A percentile compares a stretch with the other conserved stretches of the same genome.
Conservation (phyloP, 2,329 filamentous ascomycete species). For the Exophiala xenobiotica region DNA sequence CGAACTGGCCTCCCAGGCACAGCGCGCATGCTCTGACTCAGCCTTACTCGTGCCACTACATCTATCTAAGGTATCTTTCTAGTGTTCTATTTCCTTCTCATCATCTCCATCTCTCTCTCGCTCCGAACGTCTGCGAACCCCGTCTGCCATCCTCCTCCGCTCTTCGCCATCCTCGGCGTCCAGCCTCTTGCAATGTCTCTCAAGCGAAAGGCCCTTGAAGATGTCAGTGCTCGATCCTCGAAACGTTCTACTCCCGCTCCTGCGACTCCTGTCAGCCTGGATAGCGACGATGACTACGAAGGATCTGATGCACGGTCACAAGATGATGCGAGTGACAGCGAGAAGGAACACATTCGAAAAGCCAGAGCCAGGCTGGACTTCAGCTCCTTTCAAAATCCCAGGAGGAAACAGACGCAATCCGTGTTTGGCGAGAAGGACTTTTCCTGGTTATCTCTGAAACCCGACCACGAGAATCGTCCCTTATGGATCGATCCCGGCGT, state of each 20-base stretch:
- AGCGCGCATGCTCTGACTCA: constrained; percentile 4
- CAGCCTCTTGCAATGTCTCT: constrained; percentile 38
- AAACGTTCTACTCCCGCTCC: constrained; percentile 51
- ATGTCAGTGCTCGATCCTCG: constrained; percentile 43
- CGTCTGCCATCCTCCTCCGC: background rate
- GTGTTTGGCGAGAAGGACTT: constrained; percentile 69
- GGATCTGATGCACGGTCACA: constrained; percentile 45
- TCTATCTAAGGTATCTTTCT: background rate
- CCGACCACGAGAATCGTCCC: constrained; percentile 84
- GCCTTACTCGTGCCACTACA: background rate
- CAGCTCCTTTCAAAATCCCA: constrained; percentile 49
- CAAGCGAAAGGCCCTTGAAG: constrained; percentile 48
- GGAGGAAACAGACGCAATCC: constrained; percentile 53
- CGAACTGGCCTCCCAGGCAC: background rate
- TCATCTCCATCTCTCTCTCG: background rate
- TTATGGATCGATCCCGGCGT: constrained; percentile 80
- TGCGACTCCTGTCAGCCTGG: constrained; percentile 43
- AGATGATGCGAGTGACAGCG: constrained; percentile 43
- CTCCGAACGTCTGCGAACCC: background rate
- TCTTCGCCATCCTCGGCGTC: constrained; percentile 34
- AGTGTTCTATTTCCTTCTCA: background rate
- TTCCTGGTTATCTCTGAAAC: constrained; percentile 77
- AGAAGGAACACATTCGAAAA: constrained; percentile 44
- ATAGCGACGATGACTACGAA: constrained; percentile 60
- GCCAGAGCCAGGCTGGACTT: constrained; percentile 51